Evolutionary conservation across 2,329 filamentous ascomycete species (phyloP).

Genomic region (Colletotrichum magnum): DNA sequence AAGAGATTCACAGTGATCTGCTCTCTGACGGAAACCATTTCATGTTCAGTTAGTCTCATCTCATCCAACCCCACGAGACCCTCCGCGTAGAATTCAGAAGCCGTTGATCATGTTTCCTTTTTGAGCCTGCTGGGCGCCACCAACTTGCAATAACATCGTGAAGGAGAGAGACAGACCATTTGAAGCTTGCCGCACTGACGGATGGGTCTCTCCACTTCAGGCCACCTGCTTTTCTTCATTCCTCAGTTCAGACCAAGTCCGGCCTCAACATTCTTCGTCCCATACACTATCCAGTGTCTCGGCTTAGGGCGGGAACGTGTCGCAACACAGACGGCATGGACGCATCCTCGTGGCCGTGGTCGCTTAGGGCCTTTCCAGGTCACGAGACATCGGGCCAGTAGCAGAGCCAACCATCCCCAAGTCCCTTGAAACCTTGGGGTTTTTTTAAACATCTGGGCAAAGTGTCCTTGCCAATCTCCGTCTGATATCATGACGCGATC

Average conservation of each 20-base stretch:
- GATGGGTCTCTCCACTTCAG: constrained; percentile 9
- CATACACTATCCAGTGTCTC: constrained; percentile 19
- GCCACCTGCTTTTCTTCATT: constrained; percentile 2
- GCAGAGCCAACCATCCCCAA: constrained; percentile 3
- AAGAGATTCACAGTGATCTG: background rate
- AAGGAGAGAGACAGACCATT: background rate
- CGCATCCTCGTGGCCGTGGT: background rate
- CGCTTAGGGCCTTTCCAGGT: constrained; percentile 2
- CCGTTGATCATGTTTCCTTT: background rate
- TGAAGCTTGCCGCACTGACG: background rate
- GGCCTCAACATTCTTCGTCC: constrained; percentile 28
- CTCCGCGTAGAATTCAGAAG: no score
- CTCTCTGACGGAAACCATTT: background rate
- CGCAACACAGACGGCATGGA: constrained; percentile 3
- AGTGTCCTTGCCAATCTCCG: constrained; percentile 24
- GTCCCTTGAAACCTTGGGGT: constrained; percentile 17
- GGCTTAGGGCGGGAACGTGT: constrained; percentile 20
- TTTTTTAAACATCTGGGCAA: constrained; percentile 8
- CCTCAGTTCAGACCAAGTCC: constrained; percentile 18
- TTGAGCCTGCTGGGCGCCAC: background rate
- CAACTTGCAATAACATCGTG: background rate
- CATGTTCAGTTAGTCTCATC: constrained; percentile 10
- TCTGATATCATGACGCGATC: constrained; percentile 32
- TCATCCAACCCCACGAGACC: no score
- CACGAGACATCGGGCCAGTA: constrained; percentile 8